Evolutionary conservation across 352 stramenopile genomes (phyloP).

Genomic region (Bremia lactucae): DNA sequence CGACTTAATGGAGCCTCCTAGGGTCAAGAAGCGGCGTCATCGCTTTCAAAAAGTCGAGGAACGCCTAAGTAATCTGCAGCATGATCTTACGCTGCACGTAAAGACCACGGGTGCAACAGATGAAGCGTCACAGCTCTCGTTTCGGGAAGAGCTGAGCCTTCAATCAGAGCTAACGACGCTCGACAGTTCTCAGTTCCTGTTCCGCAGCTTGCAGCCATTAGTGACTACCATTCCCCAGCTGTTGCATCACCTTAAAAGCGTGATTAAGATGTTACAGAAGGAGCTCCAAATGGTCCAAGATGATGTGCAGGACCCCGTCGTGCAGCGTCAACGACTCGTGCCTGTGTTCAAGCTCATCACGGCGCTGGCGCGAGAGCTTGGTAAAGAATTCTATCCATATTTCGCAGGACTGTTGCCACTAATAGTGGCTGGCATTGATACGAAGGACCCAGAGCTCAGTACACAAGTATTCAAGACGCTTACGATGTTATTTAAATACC

Average conservation of each 20-base stretch:
- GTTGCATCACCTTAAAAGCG: constrained; percentile 67
- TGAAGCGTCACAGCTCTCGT: constrained; percentile 48
- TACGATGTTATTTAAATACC: constrained; percentile 83
- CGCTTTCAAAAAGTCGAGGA: constrained; percentile 80
- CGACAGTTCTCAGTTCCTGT: constrained; percentile 68
- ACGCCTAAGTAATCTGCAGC: constrained; percentile 65
- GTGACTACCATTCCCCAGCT: constrained; percentile 77
- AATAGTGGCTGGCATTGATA: constrained; percentile 72
- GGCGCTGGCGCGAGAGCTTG: constrained; percentile 68
- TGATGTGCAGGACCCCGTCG: constrained; percentile 23
- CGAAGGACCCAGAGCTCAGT: constrained; percentile 82
- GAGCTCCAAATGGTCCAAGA: constrained; percentile 40
- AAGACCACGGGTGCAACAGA: constrained; percentile 65
- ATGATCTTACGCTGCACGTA: constrained; percentile 68
- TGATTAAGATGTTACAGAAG: constrained; percentile 45
- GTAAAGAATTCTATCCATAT: constrained; percentile 82
- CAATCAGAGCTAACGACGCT: constrained; percentile 79
- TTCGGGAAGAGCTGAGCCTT: constrained; percentile 70
- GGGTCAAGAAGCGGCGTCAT: constrained; percentile 63
- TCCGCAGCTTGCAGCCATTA: constrained; percentile 57
- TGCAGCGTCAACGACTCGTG: constrained; percentile 59
- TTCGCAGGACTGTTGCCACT: constrained; percentile 51
- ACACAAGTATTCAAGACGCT: constrained; percentile 88
- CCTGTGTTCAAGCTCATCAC: constrained; percentile 77
- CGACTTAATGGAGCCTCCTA: constrained; percentile 15